These are phyloP conservation scores for Trichoderma semiorbis DNA, from an alignment of 2,329 filamentous ascomycete genomes.

Conservation along the genomic window DNA sequence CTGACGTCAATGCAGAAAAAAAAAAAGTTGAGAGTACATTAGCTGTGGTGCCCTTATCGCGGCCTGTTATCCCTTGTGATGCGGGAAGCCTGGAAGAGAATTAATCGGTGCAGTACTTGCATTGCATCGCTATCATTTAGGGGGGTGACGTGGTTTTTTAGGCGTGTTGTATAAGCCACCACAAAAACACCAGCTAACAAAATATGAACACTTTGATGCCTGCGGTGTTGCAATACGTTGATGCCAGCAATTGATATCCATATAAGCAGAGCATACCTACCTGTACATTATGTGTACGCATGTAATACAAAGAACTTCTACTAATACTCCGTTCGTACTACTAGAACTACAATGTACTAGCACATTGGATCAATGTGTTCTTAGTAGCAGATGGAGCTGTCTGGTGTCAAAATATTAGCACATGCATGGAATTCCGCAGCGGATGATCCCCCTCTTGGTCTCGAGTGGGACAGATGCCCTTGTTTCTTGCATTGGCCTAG, in stretches of 20 bases:
- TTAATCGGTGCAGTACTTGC: neutral
- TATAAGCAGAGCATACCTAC: neutral
- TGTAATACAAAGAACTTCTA: neutral
- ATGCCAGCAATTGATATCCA: neutral
- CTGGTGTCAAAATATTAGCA: neutral
- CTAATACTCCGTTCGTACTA: neutral
- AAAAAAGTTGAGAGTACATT: neutral
- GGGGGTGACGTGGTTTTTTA: constrained; percentile 7
- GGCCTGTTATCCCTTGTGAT: constrained; percentile 6
- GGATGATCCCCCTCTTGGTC: neutral
- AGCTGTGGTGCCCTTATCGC: constrained; percentile 1
- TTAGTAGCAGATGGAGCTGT: neutral
- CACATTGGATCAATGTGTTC: neutral
- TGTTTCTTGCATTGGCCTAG: constrained; percentile 14
- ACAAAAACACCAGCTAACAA: neutral
- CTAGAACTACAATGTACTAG: neutral
- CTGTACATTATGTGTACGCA: neutral
- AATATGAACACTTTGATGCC: neutral
- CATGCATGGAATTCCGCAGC: neutral
- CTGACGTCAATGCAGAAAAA: constrained; percentile 15
- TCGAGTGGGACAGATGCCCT: constrained; percentile 7
- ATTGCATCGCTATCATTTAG: neutral
- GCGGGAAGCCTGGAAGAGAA: neutral
- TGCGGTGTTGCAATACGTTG: neutral
- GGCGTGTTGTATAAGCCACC: neutral